phyloP scores from a whole-genome alignment of 768 basidiomycete species.

The Mycena epipterygia region DNA sequence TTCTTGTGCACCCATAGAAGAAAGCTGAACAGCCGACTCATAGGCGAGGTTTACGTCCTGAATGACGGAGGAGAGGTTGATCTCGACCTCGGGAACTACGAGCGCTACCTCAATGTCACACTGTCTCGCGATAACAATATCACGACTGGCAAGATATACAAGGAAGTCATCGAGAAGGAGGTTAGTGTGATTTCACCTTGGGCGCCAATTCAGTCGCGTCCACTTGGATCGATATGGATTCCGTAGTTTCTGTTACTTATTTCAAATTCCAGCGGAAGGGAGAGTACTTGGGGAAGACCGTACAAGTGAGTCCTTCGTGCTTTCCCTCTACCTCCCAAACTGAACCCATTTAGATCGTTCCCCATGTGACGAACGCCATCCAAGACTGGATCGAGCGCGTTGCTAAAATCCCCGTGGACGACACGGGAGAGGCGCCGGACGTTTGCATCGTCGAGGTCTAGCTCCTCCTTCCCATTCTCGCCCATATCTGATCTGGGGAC shows the following conservation, averaged over 20 bases:
- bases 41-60: constrained; percentile 97
- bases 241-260: not conserved
- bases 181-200: constrained; percentile 56
- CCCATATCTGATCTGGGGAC: constrained; percentile 5
- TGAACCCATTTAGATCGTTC: constrained; percentile 76
- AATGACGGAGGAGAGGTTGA: constrained; percentile 99
- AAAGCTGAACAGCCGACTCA: constrained; percentile 9
- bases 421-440: constrained; percentile 92
- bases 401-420: constrained; percentile 93
- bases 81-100: constrained; percentile 97
- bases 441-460: constrained; percentile 96
- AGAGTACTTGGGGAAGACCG: constrained; percentile 96
- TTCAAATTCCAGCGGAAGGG: constrained; percentile 71
- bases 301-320: constrained; percentile 72
- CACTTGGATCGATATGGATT: not conserved
- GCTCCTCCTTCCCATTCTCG: not conserved
- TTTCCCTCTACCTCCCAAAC: not conserved
- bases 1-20: not conserved
- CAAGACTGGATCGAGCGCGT: constrained; percentile 99
- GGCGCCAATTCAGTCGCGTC: not conserved
- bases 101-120: constrained; percentile 96
- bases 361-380: constrained; percentile 96
- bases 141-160: constrained; percentile 98
- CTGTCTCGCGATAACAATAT: constrained; percentile 97
- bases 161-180: constrained; percentile 97